Evolutionary conservation across 495 filamentous ascomycete genomes (phyloP), one percentile per base, ranked within the genome.

Genomic region (Lasiosphaeris hirsuta): DNA sequence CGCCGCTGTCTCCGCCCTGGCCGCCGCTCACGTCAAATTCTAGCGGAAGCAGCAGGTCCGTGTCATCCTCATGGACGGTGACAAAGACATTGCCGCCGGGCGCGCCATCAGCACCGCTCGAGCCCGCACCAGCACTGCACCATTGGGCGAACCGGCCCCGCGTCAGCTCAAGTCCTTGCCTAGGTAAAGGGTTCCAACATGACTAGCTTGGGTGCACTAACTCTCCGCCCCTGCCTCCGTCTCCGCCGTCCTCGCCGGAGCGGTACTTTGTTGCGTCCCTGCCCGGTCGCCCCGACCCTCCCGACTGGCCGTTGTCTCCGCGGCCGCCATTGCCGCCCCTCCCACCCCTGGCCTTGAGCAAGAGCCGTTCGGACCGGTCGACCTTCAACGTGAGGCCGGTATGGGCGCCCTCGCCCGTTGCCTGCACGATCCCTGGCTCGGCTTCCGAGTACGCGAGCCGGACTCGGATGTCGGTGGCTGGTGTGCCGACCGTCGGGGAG

Each of bases 251-350:
- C 70, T 72, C 72, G 33, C 58, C 56, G 30, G 10, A 7, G 19
- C 18, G 30, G 33, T 50, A 48, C 19, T 30, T 36, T 5, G 53
- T 47, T 7, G 53, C 72, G 51, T 71, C 63, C 18, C 70, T 58
- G n/a, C 72, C 72, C 13, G 62, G 46, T 1, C 67, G 65, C 17
- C 72, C 72, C 11, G 47, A 62, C 1, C 72, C 72, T 10, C 72
- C 72, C 47, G 63, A 10, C 44, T 56, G 53, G 10, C 53, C 53
- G 18, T 56, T 48, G 30, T 56, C 51, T 55, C 59, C 11, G 51
- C 69, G 17, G 66, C 66, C 57, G 63, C 64, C 52, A 52, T 48
- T 10, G 64, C 69, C 14, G 59, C 58, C 15, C 45, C 41, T 30
- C 69, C 71, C 72, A 23, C 58, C 56, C 18, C 37, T 50, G 11